phyloP scores from a whole-genome alignment of 179 eudicot genomes.

The Kewa caespitosa region DNA sequence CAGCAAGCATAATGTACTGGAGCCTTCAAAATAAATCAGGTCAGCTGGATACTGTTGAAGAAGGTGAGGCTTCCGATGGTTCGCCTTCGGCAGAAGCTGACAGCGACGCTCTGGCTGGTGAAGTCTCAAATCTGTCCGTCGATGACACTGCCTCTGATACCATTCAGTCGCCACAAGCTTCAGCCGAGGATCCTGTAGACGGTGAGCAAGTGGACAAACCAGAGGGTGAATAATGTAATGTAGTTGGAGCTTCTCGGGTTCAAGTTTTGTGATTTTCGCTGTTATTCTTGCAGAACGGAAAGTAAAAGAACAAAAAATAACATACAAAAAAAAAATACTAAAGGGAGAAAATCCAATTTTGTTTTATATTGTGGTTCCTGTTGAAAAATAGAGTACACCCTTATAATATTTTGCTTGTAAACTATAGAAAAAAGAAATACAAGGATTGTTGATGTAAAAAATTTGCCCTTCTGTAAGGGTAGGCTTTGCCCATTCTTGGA shows the following conservation, averaged over 20 bases:
- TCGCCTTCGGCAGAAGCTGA: slow-evolving; percentile 39
- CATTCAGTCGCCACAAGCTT: neutral
- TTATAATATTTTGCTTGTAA: neutral
- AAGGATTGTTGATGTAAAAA: no score
- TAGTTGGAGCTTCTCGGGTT: neutral
- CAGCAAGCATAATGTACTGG: slow-evolving; percentile 99
- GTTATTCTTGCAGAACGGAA: neutral
- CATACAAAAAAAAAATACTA: neutral
- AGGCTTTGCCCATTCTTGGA: no score
- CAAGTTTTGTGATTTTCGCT: neutral
- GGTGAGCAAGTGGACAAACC: slow-evolving; percentile 14
- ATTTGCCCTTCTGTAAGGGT: no score
- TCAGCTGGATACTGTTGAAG: slow-evolving; percentile 39
- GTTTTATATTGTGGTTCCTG: neutral
- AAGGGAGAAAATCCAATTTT: slow-evolving; percentile 1
- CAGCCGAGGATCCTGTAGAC: neutral
- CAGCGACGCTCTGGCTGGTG: slow-evolving; percentile 35
- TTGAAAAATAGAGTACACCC: neutral
- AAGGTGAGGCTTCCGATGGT: slow-evolving; percentile 29
- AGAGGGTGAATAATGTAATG: slow-evolving; percentile 12
- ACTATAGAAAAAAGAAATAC: slow-evolving; percentile 6
- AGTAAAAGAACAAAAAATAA: neutral
- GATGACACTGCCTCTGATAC: slow-evolving; percentile 32
- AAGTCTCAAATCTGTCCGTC: slow-evolving; percentile 37
- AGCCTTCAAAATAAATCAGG: slow-evolving; percentile 68